Conservation (phyloP, 1,284 basidiomycete genomes). For the Violaceomyces palustris region DNA sequence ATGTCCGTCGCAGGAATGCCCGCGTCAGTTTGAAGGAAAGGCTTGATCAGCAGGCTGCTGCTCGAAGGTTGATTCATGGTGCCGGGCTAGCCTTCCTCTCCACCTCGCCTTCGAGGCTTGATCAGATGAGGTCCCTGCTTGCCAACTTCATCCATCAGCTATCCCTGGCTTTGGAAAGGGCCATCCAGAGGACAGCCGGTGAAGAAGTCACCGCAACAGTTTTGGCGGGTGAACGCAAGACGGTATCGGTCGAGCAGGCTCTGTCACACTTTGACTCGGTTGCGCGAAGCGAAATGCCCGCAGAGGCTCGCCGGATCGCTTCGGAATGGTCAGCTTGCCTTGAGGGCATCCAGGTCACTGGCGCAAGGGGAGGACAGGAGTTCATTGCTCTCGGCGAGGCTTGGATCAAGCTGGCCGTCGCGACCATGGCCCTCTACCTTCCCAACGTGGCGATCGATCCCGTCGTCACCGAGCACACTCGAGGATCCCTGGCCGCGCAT, state of each 20-base stretch:
- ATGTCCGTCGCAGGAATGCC: too few relatives aligned
- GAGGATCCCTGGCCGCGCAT: conserved; percentile 57
- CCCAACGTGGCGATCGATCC: conserved; percentile 86
- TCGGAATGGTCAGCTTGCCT: too few relatives aligned
- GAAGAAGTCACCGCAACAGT: too few relatives aligned
- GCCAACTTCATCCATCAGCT: too few relatives aligned
- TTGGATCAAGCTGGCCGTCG: conserved; percentile 65
- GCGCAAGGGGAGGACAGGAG: conserved; percentile 13
- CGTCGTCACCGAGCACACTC: conserved; percentile 64
- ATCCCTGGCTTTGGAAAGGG: too few relatives aligned
- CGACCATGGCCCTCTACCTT: conserved; percentile 69
- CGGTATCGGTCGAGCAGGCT: too few relatives aligned
- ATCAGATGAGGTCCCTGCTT: conserved; percentile 11
- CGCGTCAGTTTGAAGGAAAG: conserved; percentile 15
- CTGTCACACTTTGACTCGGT: too few relatives aligned
- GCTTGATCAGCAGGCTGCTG: conserved; percentile 13
- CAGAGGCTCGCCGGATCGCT: too few relatives aligned
- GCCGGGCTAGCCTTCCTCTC: conserved; percentile 18
- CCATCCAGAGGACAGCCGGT: too few relatives aligned
- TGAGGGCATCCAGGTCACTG: too few relatives aligned
- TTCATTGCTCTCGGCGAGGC: conserved; percentile 56
- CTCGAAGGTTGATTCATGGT: conserved; percentile 15
- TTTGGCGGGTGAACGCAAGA: too few relatives aligned
- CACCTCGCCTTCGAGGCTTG: conserved; percentile 14
- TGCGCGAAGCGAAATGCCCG: too few relatives aligned